phyloP scores from a whole-genome alignment of 768 basidiomycete species.

The Exidia glandulosa region DNA sequence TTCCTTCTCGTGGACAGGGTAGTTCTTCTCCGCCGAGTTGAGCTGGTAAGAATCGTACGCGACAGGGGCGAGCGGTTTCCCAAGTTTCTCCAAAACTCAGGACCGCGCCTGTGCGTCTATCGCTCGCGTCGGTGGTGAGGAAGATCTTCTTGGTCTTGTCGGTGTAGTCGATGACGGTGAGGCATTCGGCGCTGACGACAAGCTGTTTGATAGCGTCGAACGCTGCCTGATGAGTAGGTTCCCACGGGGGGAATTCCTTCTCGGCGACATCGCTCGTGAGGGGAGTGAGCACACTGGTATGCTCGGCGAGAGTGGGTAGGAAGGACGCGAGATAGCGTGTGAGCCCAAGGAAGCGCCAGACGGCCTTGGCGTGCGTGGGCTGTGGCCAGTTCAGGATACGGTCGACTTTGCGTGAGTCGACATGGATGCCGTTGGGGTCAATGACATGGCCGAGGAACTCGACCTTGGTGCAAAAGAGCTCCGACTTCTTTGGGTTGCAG shows the following conservation, averaged over 20 bases:
- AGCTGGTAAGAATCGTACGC: conserved; percentile 21
- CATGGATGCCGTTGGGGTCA: conserved; percentile 17
- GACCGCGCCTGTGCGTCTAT: conserved; percentile 19
- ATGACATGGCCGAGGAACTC: conserved; percentile 25
- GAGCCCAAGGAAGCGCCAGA: conserved; percentile 17
- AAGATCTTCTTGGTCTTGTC: conserved; percentile 21
- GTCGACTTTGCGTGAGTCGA: conserved; percentile 17
- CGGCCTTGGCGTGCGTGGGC: conserved; percentile 15
- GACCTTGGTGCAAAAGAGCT: too few species aligned
- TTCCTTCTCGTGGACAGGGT: conserved; percentile 30
- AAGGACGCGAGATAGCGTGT: conserved; percentile 19
- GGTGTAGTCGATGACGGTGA: conserved; percentile 23
- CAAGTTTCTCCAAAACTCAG: conserved; percentile 22
- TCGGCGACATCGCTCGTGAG: conserved; percentile 16
- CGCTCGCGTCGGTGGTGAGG: conserved; percentile 23
- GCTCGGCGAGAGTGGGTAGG: conserved; percentile 17
- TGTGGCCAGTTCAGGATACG: conserved; percentile 20
- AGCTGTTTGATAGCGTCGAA: conserved; percentile 27
- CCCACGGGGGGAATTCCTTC: conserved; percentile 18
- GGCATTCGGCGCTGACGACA: conserved; percentile 15
- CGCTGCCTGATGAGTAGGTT: conserved; percentile 21
- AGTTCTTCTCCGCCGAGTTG: conserved; percentile 22
- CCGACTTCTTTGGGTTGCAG: too few species aligned
- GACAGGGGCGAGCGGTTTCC: conserved; percentile 21
- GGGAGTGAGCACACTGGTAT: conserved; percentile 17